Percentiles rank a stretch among this genome's conserved stretches.
These are phyloP conservation scores for Hirsutella thompsonii DNA, from an alignment of 2,329 filamentous ascomycete genomes.

Conservation along the genomic window DNA sequence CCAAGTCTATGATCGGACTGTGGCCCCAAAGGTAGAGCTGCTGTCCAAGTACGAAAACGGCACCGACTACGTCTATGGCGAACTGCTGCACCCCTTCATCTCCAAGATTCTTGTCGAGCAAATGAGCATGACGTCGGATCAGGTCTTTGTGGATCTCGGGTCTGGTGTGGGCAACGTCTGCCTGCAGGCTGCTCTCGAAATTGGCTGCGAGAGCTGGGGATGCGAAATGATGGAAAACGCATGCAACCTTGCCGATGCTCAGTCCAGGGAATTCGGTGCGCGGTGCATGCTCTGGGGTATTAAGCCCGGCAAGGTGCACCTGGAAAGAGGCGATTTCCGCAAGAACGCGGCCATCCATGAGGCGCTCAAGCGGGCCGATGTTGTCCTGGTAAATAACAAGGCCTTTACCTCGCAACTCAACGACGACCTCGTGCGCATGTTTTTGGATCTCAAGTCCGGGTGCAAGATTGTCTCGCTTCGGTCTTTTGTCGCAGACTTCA, in stretches of 20 bases:
- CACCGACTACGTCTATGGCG: constrained; percentile 88
- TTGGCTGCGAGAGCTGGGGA: constrained; percentile 90
- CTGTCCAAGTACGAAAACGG: constrained; percentile 80
- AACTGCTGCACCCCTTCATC: constrained; percentile 75
- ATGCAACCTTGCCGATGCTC: constrained; percentile 66
- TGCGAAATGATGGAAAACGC: constrained; percentile 94
- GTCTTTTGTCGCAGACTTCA: constrained; percentile 73
- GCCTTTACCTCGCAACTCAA: constrained; percentile 86
- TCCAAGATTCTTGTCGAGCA: constrained; percentile 67
- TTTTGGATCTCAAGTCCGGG: constrained; percentile 83
- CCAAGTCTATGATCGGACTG: constrained; percentile 85
- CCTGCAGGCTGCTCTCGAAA: constrained; percentile 82
- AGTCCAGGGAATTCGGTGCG: constrained; percentile 72
- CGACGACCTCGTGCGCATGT: constrained; percentile 72
- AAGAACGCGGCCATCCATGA: constrained; percentile 56
- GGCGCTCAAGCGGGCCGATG: constrained; percentile 72
- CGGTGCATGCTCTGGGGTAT: constrained; percentile 85
- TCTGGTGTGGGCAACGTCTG: constrained; percentile 95
- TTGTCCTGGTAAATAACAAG: constrained; percentile 97
- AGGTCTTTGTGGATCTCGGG: constrained; percentile 87
- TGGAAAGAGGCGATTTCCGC: constrained; percentile 77
- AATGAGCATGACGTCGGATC: constrained; percentile 64
- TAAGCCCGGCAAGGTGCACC: constrained; percentile 61
- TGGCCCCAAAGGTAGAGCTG: constrained; percentile 76
- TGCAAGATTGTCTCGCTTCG: constrained; percentile 86